Base-by-base conservation (phyloP, 257 asterid species). In the Scutellaria barbata region DNA sequence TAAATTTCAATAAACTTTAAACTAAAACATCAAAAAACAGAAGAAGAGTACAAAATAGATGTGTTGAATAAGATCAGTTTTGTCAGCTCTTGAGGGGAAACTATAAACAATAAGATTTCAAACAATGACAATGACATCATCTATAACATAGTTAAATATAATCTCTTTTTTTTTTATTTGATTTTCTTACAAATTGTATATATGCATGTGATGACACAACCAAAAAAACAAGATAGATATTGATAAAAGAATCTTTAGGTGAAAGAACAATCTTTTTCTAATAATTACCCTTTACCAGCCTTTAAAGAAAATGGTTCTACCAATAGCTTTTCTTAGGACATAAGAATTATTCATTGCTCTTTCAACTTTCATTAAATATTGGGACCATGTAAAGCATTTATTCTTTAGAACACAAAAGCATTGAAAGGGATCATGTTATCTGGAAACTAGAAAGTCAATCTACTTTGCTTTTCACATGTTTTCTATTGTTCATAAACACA, bases 241-340 rank as follows among this genome's bases (percentile, higher is more conserved):
- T 22, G 74, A 40, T 30, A 22, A 30, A 71, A 33, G 67, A 48
- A 66, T 52, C 47, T 22, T 66, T 69, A 77, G 70, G 75, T 51
- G 43, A 55, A 76, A 57, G 74, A 65, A 64, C 60, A 73, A 54
- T 69, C 66, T 20, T 74, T 77, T 76, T 63, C 61, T 16, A 66
- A 68, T 82, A 64, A 69, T 73, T 73, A 76, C 81, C 73, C 72
- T 56, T 78, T 78, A 72, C 77, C 76, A 52, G 61, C 75, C 81
- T 76, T 68, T 14, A 13, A 76, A 82, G 83, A 78, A 63, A 82
- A 76, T 76, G 74, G 53, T 42, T 52, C 72, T 54, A n/a, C 72
- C 69, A 57, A 76, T 72, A 75, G 41, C 53, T 65, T 82, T 75
- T 47, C 81, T 75, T 78, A 41, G 73, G 18, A 69, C 62, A 62